Evolutionary conservation across 139 green algal species (phyloP).

Genomic region (Coelastrella sp.): DNA sequence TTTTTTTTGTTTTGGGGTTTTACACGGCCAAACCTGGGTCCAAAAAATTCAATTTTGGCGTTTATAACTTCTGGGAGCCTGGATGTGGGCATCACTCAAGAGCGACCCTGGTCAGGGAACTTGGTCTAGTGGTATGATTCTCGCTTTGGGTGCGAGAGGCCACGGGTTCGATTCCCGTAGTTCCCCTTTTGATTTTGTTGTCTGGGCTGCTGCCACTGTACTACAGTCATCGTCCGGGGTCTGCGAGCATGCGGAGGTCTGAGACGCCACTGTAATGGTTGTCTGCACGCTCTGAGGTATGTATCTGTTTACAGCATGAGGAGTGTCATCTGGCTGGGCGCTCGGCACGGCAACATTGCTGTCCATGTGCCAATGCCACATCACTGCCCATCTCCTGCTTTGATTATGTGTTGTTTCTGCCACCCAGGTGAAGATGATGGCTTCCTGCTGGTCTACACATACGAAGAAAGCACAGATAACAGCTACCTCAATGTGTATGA

Average conservation of each 20-base stretch:
- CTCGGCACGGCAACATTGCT: too few relatives aligned
- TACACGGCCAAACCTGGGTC: background rate
- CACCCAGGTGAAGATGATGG: constrained; percentile 79
- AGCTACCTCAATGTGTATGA: constrained; percentile 54
- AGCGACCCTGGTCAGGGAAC: background rate
- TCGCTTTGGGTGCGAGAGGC: constrained; percentile 62
- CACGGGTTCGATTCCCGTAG: constrained; percentile 70
- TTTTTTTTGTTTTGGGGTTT: too few relatives aligned
- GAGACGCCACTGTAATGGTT: too few relatives aligned
- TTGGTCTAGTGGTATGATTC: constrained; percentile 1
- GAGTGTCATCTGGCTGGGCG: too few relatives aligned
- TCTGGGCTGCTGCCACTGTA: background rate
- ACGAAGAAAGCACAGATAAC: constrained; percentile 47
- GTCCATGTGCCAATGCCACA: too few relatives aligned
- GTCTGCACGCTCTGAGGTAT: too few relatives aligned
- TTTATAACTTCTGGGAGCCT: background rate
- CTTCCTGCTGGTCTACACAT: constrained; percentile 79
- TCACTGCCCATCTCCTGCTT: too few relatives aligned
- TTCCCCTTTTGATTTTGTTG: background rate
- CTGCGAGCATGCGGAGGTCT: too few relatives aligned
- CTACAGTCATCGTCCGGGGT: too few relatives aligned
- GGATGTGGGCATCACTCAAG: background rate
- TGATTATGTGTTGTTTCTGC: background rate
- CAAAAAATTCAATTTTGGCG: background rate
- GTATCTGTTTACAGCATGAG: too few relatives aligned